phyloP scores from a whole-genome alignment of 2,329 filamentous ascomycete species.

The Fusarium heterosporum region DNA sequence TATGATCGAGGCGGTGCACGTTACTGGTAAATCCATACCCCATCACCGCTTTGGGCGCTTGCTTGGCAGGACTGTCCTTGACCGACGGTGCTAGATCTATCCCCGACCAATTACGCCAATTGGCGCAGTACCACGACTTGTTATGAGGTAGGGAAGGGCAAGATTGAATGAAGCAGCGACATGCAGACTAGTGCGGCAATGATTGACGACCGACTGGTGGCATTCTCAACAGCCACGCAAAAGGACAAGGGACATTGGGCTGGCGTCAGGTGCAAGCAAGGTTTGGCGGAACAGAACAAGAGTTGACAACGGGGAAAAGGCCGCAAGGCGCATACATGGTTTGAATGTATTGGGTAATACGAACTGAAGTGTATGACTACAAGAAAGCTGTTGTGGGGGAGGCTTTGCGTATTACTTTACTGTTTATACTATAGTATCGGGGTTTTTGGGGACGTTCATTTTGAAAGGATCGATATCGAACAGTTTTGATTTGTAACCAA shows the following conservation, averaged over 20 bases:
- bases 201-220: constrained; percentile 42
- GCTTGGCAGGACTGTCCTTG: constrained; percentile 52
- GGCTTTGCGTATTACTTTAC: constrained; percentile 31
- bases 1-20: constrained; percentile 61
- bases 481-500: constrained; percentile 2
- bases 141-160: constrained; percentile 30
- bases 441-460: constrained; percentile 17
- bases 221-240: constrained; percentile 36
- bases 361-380: constrained; percentile 48
- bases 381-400: constrained; percentile 16
- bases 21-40: constrained; percentile 60
- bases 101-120: constrained; percentile 33
- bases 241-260: constrained; percentile 35
- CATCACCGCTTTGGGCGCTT: constrained; percentile 42
- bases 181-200: constrained; percentile 29
- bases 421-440: constrained; percentile 29
- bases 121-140: constrained; percentile 27
- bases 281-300: constrained; percentile 37
- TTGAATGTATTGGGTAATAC: constrained; percentile 42
- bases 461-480: not conserved
- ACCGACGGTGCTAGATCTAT: constrained; percentile 53
- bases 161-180: constrained; percentile 31
- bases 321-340: constrained; percentile 28
- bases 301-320: constrained; percentile 30
- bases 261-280: constrained; percentile 31